Conservation (phyloP, 2,329 filamentous ascomycete species). For the Hansfordia pulvinata region DNA sequence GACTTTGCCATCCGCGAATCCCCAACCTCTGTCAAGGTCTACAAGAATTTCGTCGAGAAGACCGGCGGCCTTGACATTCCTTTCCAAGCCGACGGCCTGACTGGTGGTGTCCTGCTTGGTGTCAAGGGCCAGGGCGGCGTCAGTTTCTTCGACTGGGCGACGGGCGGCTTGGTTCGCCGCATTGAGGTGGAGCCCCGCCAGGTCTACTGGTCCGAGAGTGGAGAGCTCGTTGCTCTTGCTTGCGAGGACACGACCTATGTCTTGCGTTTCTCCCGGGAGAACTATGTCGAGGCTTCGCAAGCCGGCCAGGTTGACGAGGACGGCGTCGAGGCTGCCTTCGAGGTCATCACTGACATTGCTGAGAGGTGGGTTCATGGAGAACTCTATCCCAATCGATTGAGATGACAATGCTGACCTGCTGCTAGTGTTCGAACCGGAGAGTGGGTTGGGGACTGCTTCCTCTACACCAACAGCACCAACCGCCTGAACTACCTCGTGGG, state of each 20-base stretch:
- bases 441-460: conserved; percentile 98
- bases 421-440: conserved; percentile 76
- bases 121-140: conserved; percentile 92
- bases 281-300: conserved; percentile 73
- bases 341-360: conserved; percentile 89
- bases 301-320: conserved; percentile 74
- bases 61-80: conserved; percentile 79
- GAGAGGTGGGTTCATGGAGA: conserved; percentile 47
- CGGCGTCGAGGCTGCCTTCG: conserved; percentile 90
- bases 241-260: conserved; percentile 96
- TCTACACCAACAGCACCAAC: conserved; percentile 96
- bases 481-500: conserved; percentile 95
- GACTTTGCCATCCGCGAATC: conserved; percentile 97
- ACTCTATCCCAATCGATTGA: background rate
- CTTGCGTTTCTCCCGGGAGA: conserved; percentile 78
- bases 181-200: conserved; percentile 67
- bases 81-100: conserved; percentile 86
- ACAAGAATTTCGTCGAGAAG: conserved; percentile 96
- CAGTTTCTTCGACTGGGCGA: conserved; percentile 93
- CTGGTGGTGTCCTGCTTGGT: conserved; percentile 79
- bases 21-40: conserved; percentile 85
- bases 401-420: conserved; percentile 11
- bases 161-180: conserved; percentile 73
- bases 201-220: conserved; percentile 96
- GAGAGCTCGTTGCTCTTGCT: conserved; percentile 81